Evolutionary conservation across 2,329 filamentous ascomycete species (phyloP), one percentile per base, ranked within the genome.

Genomic region (Achaetomium macrosporum): DNA sequence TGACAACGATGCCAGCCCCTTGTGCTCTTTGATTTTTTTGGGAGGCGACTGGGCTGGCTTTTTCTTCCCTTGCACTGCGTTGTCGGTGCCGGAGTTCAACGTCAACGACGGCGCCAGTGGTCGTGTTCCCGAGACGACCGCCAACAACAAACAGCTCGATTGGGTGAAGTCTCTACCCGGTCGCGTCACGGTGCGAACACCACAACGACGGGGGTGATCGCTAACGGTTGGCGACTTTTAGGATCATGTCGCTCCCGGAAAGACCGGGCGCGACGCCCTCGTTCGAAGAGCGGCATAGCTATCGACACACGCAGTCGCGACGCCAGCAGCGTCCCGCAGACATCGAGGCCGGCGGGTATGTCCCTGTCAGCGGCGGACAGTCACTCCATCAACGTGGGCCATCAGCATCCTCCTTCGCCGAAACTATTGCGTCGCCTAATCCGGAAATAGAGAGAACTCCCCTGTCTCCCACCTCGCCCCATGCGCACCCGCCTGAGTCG

Each of bases 261-360:
- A 78, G 85, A 68, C 86, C 87, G 53, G 82, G 83, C 65, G 78
- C 78, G 61, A 77, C 75, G 61, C 77, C 83, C 57, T 76, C 76
- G 51, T 79, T 78, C 63, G 81, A 85, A 61, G 78, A 82, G 56
- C 76, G 79, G 63, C 78, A 74, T 64, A 74, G 80, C 53, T 89
- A 88, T 69, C 79, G 85, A 62, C 82, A 84, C 59, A 85, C 86
- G 41, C 78, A 82, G 25, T 81, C 83, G 50, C 82, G 87, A 63
- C 83, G 85, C 61, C 75, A 73, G 48, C 75, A 73, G 48, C 79
- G 79, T 54, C 81, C 82, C 44, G 78, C 78, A 53, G 88, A 95
- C 66, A 73, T 88, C 63, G 90, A 95, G 67, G 74, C 83, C 36
- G 83, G 81, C 51, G 70, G 71, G 45, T 79, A 78, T 60, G 71